These are phyloP conservation scores for Axilococcus clingmanii DNA, from an alignment of 139 green algal species.

Conservation along the genomic window DNA sequence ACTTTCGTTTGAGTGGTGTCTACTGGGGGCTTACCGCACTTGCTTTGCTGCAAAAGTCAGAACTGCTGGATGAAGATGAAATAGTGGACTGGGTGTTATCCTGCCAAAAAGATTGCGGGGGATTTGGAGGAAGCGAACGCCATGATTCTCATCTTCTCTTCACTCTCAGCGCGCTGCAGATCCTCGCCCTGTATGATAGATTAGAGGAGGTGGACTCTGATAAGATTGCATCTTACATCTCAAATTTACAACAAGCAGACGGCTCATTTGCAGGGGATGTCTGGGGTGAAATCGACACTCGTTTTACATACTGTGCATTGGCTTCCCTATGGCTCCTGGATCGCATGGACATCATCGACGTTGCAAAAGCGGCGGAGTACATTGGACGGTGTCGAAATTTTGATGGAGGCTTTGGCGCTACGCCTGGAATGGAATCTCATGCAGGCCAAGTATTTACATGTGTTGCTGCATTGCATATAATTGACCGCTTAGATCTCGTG, in stretches of 20 bases:
- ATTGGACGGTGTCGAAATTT: constrained; percentile 89
- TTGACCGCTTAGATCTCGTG: constrained; percentile 55
- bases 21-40: constrained; percentile 96
- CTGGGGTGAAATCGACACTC: constrained; percentile 96
- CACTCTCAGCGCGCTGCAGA: constrained; percentile 92
- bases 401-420: constrained; percentile 91
- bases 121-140: constrained; percentile 73
- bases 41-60: constrained; percentile 53
- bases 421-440: constrained; percentile 71
- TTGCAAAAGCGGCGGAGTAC: constrained; percentile 61
- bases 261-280: constrained; percentile 89
- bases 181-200: constrained; percentile 76
- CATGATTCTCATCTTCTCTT: constrained; percentile 95
- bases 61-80: constrained; percentile 49
- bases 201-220: constrained; percentile 68
- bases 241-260: constrained; percentile 71
- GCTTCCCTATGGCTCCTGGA: constrained; percentile 53
- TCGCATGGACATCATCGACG: constrained; percentile 50
- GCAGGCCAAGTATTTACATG: constrained; percentile 86
- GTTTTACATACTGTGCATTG: constrained; percentile 93
- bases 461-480: constrained; percentile 79
- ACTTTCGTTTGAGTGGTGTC: constrained; percentile 93
- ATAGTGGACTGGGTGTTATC: constrained; percentile 55
- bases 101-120: constrained; percentile 56
- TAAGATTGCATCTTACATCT: constrained; percentile 58